Conservation (phyloP, 257 asterid species). For the Linaria vulgaris region DNA sequence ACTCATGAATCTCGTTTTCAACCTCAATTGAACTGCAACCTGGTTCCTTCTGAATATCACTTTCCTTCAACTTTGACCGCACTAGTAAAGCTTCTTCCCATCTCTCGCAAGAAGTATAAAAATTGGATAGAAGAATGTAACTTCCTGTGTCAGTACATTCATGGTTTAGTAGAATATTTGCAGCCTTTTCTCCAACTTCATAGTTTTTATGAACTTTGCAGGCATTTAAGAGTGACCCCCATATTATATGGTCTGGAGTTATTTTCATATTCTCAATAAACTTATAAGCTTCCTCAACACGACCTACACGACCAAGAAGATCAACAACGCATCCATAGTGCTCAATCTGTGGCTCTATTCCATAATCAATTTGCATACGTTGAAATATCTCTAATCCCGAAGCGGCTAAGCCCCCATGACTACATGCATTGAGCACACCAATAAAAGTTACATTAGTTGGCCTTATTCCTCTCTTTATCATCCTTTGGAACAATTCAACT, state of each 20-base stretch:
- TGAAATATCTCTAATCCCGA: constrained; percentile 38
- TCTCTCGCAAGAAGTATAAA: constrained; percentile 44
- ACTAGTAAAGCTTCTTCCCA: constrained; percentile 43
- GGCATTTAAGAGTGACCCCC: constrained; percentile 52
- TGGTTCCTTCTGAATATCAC: constrained; percentile 47
- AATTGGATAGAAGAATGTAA: constrained; percentile 38
- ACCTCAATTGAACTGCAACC: constrained; percentile 56
- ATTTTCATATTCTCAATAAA: constrained; percentile 33
- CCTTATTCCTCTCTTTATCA: constrained; percentile 39
- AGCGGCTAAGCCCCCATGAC: constrained; percentile 52
- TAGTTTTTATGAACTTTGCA: constrained; percentile 45
- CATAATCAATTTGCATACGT: constrained; percentile 35
- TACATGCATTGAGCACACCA: constrained; percentile 54
- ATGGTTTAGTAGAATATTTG: constrained; percentile 26
- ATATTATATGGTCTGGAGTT: constrained; percentile 43
- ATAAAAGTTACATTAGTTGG: constrained; percentile 46
- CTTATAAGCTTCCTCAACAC: constrained; percentile 47
- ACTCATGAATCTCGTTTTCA: constrained; percentile 45
- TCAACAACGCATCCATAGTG: constrained; percentile 64
- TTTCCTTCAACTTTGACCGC: constrained; percentile 40
- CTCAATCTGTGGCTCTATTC: constrained; percentile 43
- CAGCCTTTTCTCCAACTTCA: constrained; percentile 43
- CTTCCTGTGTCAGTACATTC: constrained; percentile 37
- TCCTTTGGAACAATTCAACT: constrained; percentile 34
- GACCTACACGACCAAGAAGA: constrained; percentile 59